phyloP scores from a whole-genome alignment of 2,329 filamentous ascomycete genomes.

The Alternaria gaisen region DNA sequence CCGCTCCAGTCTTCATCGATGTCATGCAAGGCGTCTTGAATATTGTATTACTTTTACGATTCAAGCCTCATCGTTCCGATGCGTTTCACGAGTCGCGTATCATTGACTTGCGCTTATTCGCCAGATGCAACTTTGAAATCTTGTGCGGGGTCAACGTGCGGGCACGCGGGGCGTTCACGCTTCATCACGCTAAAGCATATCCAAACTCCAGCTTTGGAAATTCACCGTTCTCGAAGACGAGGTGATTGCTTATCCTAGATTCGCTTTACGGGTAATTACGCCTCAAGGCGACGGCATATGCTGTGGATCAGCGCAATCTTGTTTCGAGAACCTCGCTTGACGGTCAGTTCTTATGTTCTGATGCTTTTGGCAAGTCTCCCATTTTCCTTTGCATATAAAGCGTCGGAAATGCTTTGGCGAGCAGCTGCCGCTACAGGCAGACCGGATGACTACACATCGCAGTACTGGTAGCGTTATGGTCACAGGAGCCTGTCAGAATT shows the following conservation, averaged over 20 bases:
- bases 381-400: slow-evolving; percentile 35
- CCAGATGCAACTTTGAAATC: background rate
- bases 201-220: slow-evolving; percentile 6
- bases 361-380: slow-evolving; percentile 10
- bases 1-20: background rate
- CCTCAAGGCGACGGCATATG: background rate
- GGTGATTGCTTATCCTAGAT: background rate
- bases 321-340: background rate
- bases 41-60: background rate
- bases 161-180: slow-evolving; percentile 18
- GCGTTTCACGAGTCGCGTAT: slow-evolving; percentile 3
- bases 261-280: background rate
- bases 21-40: background rate
- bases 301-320: background rate
- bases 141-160: slow-evolving; percentile 28
- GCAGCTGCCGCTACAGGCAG: slow-evolving; percentile 22
- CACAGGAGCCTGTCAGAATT: slow-evolving; percentile 27
- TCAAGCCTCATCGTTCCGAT: background rate
- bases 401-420: slow-evolving; percentile 41
- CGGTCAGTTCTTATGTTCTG: background rate
- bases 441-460: slow-evolving; percentile 17
- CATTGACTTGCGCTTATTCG: slow-evolving; percentile 11
- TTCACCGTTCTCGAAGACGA: background rate
- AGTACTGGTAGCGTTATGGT: slow-evolving; percentile 24
- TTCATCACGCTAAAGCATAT: slow-evolving; percentile 29